Base-by-base conservation (phyloP, 2,329 filamentous ascomycete species). In the Xylaria sp. region DNA sequence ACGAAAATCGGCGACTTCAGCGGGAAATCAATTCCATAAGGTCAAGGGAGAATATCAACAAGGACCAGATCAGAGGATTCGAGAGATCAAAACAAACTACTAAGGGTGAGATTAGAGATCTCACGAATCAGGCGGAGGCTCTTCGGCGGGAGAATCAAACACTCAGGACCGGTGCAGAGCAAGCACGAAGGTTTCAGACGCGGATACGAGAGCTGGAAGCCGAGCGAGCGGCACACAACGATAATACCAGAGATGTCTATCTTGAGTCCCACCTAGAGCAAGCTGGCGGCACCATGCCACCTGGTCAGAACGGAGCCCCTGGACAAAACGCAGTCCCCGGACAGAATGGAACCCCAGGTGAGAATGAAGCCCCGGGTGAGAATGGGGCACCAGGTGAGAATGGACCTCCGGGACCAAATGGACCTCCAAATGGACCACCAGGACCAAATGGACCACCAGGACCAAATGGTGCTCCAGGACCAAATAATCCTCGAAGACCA, bases 251-350 rank as follows among this genome's bases (percentile, higher is more conserved):
- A 21, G 3, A 21, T 5, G n/a, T n/a, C n/a, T n/a, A n/a, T n/a
- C 69, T 69, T 30, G 19, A 56, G 48, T 27, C 27, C 7, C 30
- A 59, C 27, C 61, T 60, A 5, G 56, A 45, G 9, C 19, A 62
- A 32, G 54, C n/a, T 8, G 50, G 19, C 14, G 1, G 50, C 6
- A 2, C 30, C 39, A 19, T 45, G 34, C 3, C 27, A 27, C 21
- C 51, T 24, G 17, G 14, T 45, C 32, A 47, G 17, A 9, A 48
- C 14, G 24, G 11, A 12, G 24, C 11, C 1, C 14, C 30, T 9
- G 24, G 24, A 27, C 24, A 27, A 27, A 4, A 27, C 24, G 24
- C 2, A 27, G 24, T 4, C 4, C 2, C 24, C 4, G 24, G 24
- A 2, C 24, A 27, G 4, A 4, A 27, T 4, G 24, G 24, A 27